Evolutionary conservation across 2,329 filamentous ascomycete genomes (phyloP), one percentile per base, ranked within the genome.

Genomic region (Fusarium incarnatum): DNA sequence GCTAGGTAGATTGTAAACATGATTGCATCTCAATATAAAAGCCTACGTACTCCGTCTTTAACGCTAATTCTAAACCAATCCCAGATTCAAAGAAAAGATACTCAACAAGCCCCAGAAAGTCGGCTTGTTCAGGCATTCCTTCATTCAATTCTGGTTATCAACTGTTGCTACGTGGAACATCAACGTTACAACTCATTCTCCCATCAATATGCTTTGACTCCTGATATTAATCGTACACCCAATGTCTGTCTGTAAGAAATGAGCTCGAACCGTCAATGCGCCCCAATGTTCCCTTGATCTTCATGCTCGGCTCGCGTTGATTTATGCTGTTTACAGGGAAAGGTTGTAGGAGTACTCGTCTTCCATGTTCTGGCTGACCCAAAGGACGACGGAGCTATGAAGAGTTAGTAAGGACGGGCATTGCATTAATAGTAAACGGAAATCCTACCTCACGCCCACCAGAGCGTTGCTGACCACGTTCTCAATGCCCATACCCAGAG

Each of bases 341-440:
- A 91, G 79, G 78, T 90, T 91, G 79, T 91, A 91, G 48, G 88
- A 86, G 73, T 91, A 91, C 79, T 91, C 89, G 75, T 91, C 89
- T 82, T 91, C 89, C 87, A 91, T 91, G 75, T 91, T 91, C 83
- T 91, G 89, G 80, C 86, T 89, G 58, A 91, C 80, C 89, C 89
- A 91, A 44, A 91, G 83, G 64, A 91, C 86, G 49, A 90, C 88
- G 23, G 86, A 87, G 79, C 88, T 88, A 70, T 18, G 13, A 6
- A 8, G 23, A n/a, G 58, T 73, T 58, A 78, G 74, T n/a, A 59
- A 52, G 9, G 6, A 27, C 9, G 32, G 6, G 27, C 6, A 30
- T 23, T 34, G 16, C 12, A 8, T 32, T 11, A 6, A 50, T 4
- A 13, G 8, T 7, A 27, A 28, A 32, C 1, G 10, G 28, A 4